Evolutionary conservation across 306 rosid species (phyloP).

Genomic region (Fragaria iinumae): DNA sequence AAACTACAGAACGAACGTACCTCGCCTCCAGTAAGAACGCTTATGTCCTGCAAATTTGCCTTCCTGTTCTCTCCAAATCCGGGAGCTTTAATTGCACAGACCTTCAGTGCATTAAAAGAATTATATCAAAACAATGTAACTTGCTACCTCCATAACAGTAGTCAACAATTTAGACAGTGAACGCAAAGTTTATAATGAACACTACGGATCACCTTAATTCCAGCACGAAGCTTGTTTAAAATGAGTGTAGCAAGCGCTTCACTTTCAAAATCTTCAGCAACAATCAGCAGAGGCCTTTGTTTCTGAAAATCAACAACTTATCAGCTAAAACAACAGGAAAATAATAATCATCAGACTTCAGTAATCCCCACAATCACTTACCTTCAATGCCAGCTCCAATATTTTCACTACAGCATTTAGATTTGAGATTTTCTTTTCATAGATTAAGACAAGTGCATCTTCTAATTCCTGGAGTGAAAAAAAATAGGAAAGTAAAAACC

Average conservation of each 20-base stretch:
- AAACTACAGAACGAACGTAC: slow-evolving; percentile 34
- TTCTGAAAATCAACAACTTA: slow-evolving; percentile 40
- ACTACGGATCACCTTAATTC: slow-evolving; percentile 61
- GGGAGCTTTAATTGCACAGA: slow-evolving; percentile 94
- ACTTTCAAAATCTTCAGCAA: slow-evolving; percentile 89
- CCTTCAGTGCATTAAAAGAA: slow-evolving; percentile 40
- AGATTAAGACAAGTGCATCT: slow-evolving; percentile 82
- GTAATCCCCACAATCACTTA: slow-evolving; percentile 29
- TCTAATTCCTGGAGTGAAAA: slow-evolving; percentile 64
- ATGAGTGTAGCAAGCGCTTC: slow-evolving; percentile 92
- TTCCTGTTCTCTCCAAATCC: slow-evolving; percentile 94
- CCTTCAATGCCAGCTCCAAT: slow-evolving; percentile 89
- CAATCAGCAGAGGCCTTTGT: slow-evolving; percentile 77
- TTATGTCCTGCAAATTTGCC: slow-evolving; percentile 74
- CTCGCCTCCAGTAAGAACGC: slow-evolving; percentile 79
- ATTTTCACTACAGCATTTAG: slow-evolving; percentile 79
- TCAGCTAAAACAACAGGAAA: neutral
- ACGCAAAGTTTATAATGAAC: neutral
- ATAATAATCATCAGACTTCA: slow-evolving; percentile 6
- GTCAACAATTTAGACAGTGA: neutral
- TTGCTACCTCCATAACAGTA: neutral
- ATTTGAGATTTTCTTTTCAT: slow-evolving; percentile 90
- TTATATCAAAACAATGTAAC: neutral
- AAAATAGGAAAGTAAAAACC: neutral
- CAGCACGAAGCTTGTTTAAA: slow-evolving; percentile 90